phyloP scores from a whole-genome alignment of 768 basidiomycete genomes.

The Boletus rubescentipes region DNA sequence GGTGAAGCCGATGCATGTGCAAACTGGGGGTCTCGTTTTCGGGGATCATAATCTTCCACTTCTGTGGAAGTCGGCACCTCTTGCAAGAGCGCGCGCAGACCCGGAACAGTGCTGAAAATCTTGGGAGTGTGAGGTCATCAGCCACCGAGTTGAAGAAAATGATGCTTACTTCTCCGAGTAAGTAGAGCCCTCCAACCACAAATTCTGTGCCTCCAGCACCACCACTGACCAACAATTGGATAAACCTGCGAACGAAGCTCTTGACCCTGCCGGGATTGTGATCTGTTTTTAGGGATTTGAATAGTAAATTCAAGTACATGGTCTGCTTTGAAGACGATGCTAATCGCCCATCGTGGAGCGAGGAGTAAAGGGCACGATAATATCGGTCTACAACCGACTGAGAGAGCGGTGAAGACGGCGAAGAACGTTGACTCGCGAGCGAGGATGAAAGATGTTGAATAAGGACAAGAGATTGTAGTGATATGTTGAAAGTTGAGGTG shows the following conservation, averaged over 20 bases:
- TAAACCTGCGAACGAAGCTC: constrained; percentile 79
- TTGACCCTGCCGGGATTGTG: constrained; percentile 58
- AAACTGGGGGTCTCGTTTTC: constrained; percentile 87
- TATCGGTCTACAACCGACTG: constrained; percentile 62
- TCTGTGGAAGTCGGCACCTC: constrained; percentile 29
- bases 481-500: constrained; percentile 94
- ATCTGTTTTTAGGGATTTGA: constrained; percentile 83
- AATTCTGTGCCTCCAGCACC: constrained; percentile 81
- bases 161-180: constrained; percentile 78
- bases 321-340: constrained; percentile 88
- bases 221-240: constrained; percentile 74
- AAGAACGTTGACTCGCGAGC: constrained; percentile 42
- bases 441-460: constrained; percentile 79
- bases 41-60: constrained; percentile 67
- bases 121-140: constrained; percentile 18
- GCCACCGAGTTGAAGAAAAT: background rate
- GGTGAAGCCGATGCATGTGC: constrained; percentile 77
- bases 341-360: constrained; percentile 80
- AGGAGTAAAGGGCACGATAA: constrained; percentile 87
- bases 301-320: constrained; percentile 92
- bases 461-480: constrained; percentile 86
- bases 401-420: constrained; percentile 39
- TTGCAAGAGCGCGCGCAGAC: constrained; percentile 46
- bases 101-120: constrained; percentile 51
- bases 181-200: constrained; percentile 81